Conservation (phyloP, 176 grass and related monocot species). For the Urochloa ruziziensis region DNA sequence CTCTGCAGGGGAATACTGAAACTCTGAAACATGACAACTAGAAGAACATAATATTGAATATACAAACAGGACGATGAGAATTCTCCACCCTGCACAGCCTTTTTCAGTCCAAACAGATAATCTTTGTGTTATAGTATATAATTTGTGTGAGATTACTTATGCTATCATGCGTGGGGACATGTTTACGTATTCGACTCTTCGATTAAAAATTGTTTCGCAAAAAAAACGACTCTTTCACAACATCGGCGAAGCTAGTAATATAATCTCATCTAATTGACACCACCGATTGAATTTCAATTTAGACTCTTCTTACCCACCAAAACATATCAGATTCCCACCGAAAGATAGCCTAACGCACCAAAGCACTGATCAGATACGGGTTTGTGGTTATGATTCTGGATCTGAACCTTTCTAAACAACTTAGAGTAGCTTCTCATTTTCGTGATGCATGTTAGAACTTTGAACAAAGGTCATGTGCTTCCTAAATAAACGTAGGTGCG, state of each 20-base stretch:
- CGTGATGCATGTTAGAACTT: background rate
- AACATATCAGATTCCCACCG: background rate
- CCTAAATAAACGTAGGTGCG: background rate
- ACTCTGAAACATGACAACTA: background rate
- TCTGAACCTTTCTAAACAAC: background rate
- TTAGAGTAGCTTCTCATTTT: background rate
- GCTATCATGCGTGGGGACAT: background rate
- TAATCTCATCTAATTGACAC: background rate
- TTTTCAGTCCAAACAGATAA: background rate
- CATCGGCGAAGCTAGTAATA: background rate
- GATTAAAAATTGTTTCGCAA: no score
- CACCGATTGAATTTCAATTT: background rate
- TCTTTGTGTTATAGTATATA: background rate
- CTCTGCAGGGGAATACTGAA: background rate
- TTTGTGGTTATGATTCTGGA: background rate
- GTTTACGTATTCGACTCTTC: background rate
- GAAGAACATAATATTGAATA: background rate
- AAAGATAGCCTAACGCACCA: slow-evolving; percentile 19
- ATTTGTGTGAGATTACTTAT: background rate
- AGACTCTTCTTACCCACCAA: background rate
- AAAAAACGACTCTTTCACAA: no score
- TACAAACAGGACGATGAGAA: background rate
- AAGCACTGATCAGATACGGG: background rate
- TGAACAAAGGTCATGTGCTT: background rate
- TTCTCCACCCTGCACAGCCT: background rate